A percentile compares a stretch with the other conserved stretches of the same genome.
phyloP scores from a whole-genome alignment of 2,329 filamentous ascomycete species.

The Neopestalotiopsis sp. region DNA sequence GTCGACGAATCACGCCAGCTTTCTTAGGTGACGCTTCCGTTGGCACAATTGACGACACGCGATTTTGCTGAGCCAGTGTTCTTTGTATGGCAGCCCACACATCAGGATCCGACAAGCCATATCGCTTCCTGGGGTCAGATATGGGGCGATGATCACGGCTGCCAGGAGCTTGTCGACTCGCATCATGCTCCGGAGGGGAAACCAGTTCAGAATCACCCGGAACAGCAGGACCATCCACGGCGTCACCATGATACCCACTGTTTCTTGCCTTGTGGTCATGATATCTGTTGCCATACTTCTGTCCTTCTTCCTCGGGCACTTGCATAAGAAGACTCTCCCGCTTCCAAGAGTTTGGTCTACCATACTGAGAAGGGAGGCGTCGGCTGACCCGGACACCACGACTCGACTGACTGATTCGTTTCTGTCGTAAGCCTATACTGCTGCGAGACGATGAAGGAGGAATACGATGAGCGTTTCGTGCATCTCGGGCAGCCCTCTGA shows the following conservation, averaged over 20 bases:
- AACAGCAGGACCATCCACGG: not conserved
- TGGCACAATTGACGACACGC: constrained; percentile 42
- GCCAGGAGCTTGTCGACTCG: not conserved
- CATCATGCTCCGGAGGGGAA: not conserved
- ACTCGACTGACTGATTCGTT: constrained; percentile 39
- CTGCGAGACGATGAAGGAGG: constrained; percentile 37
- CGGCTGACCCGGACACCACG: constrained; percentile 42
- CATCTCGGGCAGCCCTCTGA: constrained; percentile 37
- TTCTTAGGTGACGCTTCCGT: constrained; percentile 22
- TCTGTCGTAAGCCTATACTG: constrained; percentile 42
- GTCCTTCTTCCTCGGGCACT: constrained; percentile 27
- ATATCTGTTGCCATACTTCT: not conserved
- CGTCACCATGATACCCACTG: not conserved
- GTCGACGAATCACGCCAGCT: constrained; percentile 17
- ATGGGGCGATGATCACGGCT: not conserved
- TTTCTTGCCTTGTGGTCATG: constrained; percentile 11
- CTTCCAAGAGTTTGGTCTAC: constrained; percentile 18
- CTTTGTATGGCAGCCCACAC: constrained; percentile 52
- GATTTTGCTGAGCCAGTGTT: constrained; percentile 51
- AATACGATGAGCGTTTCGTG: constrained; percentile 38
- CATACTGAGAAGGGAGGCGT: constrained; percentile 29
- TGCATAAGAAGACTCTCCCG: constrained; percentile 31
- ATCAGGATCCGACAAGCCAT: constrained; percentile 41
- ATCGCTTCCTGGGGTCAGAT: constrained; percentile 33
- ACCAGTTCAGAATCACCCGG: not conserved